A percentile compares a stretch with the other conserved stretches of the same genome.
These are phyloP conservation scores for Pholiota molesta DNA, from an alignment of 768 basidiomycete species.

Conservation along the genomic window DNA sequence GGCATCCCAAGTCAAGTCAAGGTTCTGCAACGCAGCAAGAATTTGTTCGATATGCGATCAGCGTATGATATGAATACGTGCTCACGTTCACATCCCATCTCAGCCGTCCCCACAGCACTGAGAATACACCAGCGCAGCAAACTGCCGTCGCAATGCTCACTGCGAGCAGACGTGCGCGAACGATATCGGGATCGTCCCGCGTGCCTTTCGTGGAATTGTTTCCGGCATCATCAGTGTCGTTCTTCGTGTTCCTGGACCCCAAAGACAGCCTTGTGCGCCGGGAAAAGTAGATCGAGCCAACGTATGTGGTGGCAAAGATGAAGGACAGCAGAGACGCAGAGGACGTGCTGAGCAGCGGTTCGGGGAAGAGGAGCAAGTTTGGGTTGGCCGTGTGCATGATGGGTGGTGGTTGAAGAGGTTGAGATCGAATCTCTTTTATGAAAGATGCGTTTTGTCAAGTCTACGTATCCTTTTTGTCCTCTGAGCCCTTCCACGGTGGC, in stretches of 20 bases:
- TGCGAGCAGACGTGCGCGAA: slow-evolving; percentile 74
- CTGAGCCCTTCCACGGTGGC: too few relatives aligned
- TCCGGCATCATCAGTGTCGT: background rate
- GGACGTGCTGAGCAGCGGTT: slow-evolving; percentile 22
- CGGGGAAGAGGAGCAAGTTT: slow-evolving; percentile 14
- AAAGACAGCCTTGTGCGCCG: slow-evolving; percentile 64
- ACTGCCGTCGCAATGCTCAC: slow-evolving; percentile 64
- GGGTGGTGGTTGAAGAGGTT: background rate
- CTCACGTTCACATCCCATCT: slow-evolving; percentile 26
- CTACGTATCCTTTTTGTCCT: too few relatives aligned
- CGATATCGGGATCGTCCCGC: slow-evolving; percentile 86
- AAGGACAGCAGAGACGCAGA: slow-evolving; percentile 45
- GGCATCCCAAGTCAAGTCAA: slow-evolving; percentile 23
- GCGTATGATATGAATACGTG: slow-evolving; percentile 3
- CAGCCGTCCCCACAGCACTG: slow-evolving; percentile 37
- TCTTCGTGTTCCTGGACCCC: slow-evolving; percentile 25
- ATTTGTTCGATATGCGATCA: slow-evolving; percentile 17
- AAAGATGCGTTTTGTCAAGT: too few relatives aligned
- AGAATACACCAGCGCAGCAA: slow-evolving; percentile 56
- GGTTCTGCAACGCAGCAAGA: too few relatives aligned
- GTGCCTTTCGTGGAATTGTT: slow-evolving; percentile 6
- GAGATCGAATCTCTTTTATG: too few relatives aligned
- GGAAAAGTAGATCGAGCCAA: slow-evolving; percentile 81
- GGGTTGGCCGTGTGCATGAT: background rate
- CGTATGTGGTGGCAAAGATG: slow-evolving; percentile 68